A percentile compares a stretch with the other conserved stretches of the same genome.
Conservation (phyloP, 2,329 filamentous ascomycete genomes). For the Fusarium tupiense region DNA sequence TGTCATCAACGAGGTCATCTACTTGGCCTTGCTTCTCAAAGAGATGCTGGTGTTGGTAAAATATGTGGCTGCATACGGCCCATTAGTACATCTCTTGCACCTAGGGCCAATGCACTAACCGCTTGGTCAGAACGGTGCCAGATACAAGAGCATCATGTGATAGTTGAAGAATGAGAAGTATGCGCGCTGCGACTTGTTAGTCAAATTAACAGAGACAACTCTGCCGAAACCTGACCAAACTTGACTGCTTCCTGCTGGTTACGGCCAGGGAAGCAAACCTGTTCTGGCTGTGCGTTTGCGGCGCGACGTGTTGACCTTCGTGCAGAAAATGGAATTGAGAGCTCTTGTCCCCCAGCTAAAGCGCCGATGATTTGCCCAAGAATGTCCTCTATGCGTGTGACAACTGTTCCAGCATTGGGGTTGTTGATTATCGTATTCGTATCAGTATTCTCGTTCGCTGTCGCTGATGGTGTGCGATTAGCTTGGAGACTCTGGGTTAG, state of each 20-base stretch:
- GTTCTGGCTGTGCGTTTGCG: constrained; percentile 19
- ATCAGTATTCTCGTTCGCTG: constrained; percentile 18
- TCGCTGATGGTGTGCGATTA: neutral
- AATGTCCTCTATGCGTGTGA: constrained; percentile 51
- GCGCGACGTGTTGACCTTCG: constrained; percentile 28
- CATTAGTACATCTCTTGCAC: neutral
- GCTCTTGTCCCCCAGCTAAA: constrained; percentile 38
- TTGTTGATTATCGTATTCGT: constrained; percentile 36
- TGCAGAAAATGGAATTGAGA: constrained; percentile 42
- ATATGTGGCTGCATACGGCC: constrained; percentile 70
- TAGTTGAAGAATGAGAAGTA: constrained; percentile 68
- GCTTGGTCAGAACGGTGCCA: constrained; percentile 68
- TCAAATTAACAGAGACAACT: neutral
- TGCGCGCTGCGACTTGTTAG: constrained; percentile 54
- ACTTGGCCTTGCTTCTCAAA: constrained; percentile 76
- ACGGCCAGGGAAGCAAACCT: constrained; percentile 59
- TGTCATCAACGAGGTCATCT: constrained; percentile 76
- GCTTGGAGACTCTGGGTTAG: neutral
- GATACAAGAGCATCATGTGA: constrained; percentile 67
- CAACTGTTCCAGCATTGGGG: constrained; percentile 37
- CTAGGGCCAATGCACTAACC: constrained; percentile 53
- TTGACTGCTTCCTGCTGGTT: constrained; percentile 59
- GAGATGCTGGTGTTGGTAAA: constrained; percentile 78
- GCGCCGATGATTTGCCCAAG: constrained; percentile 45
- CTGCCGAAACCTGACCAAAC: constrained; percentile 55